These are phyloP conservation scores for Penicillium odoratum DNA, from an alignment of 495 filamentous ascomycete genomes.

Conservation along the genomic window DNA sequence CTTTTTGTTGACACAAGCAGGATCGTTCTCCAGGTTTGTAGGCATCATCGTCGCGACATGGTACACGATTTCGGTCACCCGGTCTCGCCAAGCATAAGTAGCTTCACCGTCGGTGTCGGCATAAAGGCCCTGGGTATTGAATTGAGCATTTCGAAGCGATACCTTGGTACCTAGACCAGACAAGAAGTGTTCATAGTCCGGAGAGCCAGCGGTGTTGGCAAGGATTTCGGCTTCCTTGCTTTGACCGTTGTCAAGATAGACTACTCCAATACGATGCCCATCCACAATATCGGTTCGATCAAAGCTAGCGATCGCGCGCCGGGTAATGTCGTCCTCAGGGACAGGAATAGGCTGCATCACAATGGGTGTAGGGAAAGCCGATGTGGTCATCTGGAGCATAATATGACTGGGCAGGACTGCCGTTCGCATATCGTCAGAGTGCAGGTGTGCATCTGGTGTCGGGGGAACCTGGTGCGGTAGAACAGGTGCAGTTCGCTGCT, in stretches of 20 bases:
- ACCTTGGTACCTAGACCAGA: conserved; percentile 77
- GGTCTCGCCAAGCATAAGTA: conserved; percentile 89
- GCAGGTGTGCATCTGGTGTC: conserved; percentile 46
- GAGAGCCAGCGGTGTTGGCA: conserved; percentile 75
- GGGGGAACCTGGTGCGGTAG: conserved; percentile 65
- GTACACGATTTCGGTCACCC: conserved; percentile 92
- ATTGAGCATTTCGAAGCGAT: conserved; percentile 72
- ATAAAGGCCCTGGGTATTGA: conserved; percentile 95
- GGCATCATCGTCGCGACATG: conserved; percentile 98
- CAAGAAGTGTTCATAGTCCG: conserved; percentile 83
- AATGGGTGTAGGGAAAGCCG: conserved; percentile 68
- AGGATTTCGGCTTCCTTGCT: conserved; percentile 79
- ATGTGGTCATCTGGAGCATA: conserved; percentile 66
- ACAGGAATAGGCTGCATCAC: conserved; percentile 72
- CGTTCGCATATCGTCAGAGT: conserved; percentile 38
- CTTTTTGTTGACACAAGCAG: conserved; percentile 81
- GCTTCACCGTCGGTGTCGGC: conserved; percentile 78
- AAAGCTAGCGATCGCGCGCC: conserved; percentile 74
- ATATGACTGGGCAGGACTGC: conserved; percentile 77
- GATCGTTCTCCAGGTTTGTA: conserved; percentile 72
- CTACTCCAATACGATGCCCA: conserved; percentile 90
- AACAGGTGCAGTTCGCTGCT: conserved; percentile 67
- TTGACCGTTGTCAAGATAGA: conserved; percentile 87
- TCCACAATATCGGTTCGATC: conserved; percentile 90
- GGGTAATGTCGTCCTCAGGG: conserved; percentile 77